A percentile compares a stretch with the other conserved stretches of the same genome.
Evolutionary conservation across 1,284 basidiomycete species (phyloP).

Genomic region (Naganishia albida): DNA sequence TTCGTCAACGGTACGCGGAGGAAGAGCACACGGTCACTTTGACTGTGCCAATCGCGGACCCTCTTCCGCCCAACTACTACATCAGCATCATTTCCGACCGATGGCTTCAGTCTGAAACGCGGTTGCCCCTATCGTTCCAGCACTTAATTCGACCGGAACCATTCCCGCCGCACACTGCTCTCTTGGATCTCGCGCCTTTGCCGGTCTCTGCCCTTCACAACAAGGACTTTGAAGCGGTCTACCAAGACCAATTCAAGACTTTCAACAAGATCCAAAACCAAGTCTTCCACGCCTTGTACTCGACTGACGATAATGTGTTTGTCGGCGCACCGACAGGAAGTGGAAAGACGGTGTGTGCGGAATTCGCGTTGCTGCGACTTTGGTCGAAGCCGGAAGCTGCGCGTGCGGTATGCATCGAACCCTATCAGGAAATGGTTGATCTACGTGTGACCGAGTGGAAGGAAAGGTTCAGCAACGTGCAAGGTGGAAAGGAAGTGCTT

Average conservation of each 20-base stretch:
- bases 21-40: constrained; percentile 93
- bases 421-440: constrained; percentile 96
- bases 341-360: constrained; percentile 96
- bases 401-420: constrained; percentile 94
- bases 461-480: constrained; percentile 74
- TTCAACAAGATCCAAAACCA: constrained; percentile 99
- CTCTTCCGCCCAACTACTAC: constrained; percentile 96
- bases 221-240: constrained; percentile 83
- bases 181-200: constrained; percentile 89
- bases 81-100: constrained; percentile 92
- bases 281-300: constrained; percentile 96
- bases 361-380: constrained; percentile 87
- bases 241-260: constrained; percentile 70
- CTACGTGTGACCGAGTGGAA: constrained; percentile 85
- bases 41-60: constrained; percentile 94
- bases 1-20: constrained; percentile 86
- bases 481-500: constrained; percentile 89
- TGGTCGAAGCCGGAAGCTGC: constrained; percentile 83
- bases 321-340: constrained; percentile 94
- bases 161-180: constrained; percentile 87
- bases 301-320: constrained; percentile 92
- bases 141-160: constrained; percentile 96
- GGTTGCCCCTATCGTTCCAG: constrained; percentile 94
- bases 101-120: constrained; percentile 93
- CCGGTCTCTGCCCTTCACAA: constrained; percentile 90